Conservation (phyloP, 75 land plant genomes). For the Gnetum montanum region DNA sequence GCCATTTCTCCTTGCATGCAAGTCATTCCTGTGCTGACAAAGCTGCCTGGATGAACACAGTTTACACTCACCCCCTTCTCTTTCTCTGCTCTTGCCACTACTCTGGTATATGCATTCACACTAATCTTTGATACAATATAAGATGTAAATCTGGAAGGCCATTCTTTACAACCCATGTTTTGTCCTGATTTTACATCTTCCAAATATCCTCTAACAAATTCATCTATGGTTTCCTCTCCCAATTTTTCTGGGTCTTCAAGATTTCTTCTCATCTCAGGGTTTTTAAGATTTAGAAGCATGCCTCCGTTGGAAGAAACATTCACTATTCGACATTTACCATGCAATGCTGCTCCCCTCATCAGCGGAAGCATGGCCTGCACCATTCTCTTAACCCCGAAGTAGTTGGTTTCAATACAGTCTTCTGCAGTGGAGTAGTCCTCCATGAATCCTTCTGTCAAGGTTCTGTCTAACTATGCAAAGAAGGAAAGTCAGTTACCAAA, state of each 20-base stretch:
- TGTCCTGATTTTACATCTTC: constrained; percentile 10
- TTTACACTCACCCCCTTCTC: constrained; percentile 10
- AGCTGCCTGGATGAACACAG: constrained; percentile 20
- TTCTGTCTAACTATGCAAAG: too few relatives aligned
- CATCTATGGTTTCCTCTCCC: constrained; percentile 8
- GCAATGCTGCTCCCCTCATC: constrained; percentile 11
- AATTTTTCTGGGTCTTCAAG: constrained; percentile 10
- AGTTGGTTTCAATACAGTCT: constrained; percentile 19
- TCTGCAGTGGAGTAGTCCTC: constrained; percentile 2
- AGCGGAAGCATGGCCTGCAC: constrained; percentile 24
- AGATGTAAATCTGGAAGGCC: constrained; percentile 7
- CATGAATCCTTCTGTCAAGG: constrained; percentile 3
- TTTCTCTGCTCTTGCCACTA: constrained; percentile 7
- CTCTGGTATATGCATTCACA: constrained; percentile 18
- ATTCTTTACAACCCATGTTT: constrained; percentile 8
- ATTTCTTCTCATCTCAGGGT: neutral
- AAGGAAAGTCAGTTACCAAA: too few relatives aligned
- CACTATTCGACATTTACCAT: constrained; percentile 16
- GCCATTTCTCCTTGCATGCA: neutral
- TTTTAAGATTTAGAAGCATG: constrained; percentile 2
- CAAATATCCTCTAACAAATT: constrained; percentile 7
- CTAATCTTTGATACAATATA: constrained; percentile 20
- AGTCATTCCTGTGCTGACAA: constrained; percentile 14
- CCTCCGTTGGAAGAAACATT: too few relatives aligned
- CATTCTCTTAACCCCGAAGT: constrained; percentile 25